A percentile compares a stretch with the other conserved stretches of the same genome.
Evolutionary conservation across 202 grass and related monocot genomes (phyloP).

Genomic region (Schoenoplectus triqueter): DNA sequence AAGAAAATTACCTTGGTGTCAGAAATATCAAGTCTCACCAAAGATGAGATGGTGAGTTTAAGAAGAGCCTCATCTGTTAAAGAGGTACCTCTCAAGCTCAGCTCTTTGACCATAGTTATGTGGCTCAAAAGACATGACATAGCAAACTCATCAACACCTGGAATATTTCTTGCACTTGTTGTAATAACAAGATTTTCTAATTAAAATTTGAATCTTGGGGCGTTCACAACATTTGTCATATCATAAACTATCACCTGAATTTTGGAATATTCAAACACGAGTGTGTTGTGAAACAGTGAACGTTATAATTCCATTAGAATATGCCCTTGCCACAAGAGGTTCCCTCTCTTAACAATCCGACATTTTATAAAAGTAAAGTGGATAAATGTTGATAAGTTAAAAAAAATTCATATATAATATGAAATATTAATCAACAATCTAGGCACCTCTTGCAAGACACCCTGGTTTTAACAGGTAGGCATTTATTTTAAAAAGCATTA

Average conservation of each 20-base stretch:
- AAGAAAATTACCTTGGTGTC: slow-evolving; percentile 66
- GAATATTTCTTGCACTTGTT: slow-evolving; percentile 35
- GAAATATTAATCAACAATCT: background rate
- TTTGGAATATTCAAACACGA: background rate
- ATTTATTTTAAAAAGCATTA: background rate
- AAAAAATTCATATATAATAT: background rate
- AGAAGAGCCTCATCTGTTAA: slow-evolving; percentile 56
- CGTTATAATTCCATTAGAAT: slow-evolving; percentile 17
- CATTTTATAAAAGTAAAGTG: background rate
- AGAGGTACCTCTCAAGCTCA: slow-evolving; percentile 69
- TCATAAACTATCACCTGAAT: background rate
- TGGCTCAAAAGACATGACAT: slow-evolving; percentile 64
- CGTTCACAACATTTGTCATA: background rate
- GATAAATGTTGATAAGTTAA: background rate
- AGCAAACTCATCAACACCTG: slow-evolving; percentile 55
- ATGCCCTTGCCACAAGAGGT: background rate
- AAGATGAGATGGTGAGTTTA: slow-evolving; percentile 54
- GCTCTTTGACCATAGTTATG: slow-evolving; percentile 47
- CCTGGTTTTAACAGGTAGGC: background rate
- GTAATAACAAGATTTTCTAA: slow-evolving; percentile 38
- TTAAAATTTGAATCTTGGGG: slow-evolving; percentile 14
- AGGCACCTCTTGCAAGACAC: background rate
- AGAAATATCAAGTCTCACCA: slow-evolving; percentile 77
- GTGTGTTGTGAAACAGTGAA: background rate
- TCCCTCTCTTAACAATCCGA: background rate